Evolutionary conservation across 2,329 filamentous ascomycete genomes (phyloP), one percentile per base, ranked within the genome.

Genomic region (Sordariomycetes sp.): DNA sequence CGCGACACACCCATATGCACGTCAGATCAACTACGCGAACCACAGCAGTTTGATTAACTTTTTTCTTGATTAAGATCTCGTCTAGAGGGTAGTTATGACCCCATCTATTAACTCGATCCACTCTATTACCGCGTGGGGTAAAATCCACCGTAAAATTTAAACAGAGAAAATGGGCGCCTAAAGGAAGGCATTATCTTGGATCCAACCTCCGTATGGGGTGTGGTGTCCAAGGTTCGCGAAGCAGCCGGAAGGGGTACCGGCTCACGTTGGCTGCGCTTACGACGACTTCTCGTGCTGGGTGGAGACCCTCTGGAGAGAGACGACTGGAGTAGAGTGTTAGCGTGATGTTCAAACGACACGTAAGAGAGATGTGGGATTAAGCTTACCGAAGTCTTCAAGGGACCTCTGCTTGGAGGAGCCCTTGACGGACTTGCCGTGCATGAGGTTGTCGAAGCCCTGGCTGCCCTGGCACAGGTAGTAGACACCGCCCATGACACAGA

Each of bases 231-330:
- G 18, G 56, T 34, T 25, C 32, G 14, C 25, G 35, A 28, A 28
- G 37, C 22, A 8, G n/a, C 11, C 24, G 43, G n/a, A n/a, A n/a
- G n/a, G 20, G 18, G 28, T 20, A 35, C 24, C 34, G 16, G 34
- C 20, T 53, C 40, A 28, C 16, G 12, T 59, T 18, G 20, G n/a
- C 34, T 22, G 51, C 51, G 28, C 53, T 72, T 87, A 92, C 74
- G 85, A 79, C 65, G 85, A 88, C 81, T 92, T 93, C 80, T 95
- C 90, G 79, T 96, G 90, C 76, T 94, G 89, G 61, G 88, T 94
- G 58, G 90, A 93, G 64, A 94, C 89, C 74, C 90, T 88, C 79
- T 95, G 89, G 72, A 95, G 81, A 61, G 88, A 91, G 69, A 95
- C 89, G 71, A 94, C 89, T 90, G 67, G 62, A 60, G 22, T 35